These are phyloP conservation scores for Botrytis fabae DNA, from an alignment of 2,329 filamentous ascomycete genomes.

Conservation along the genomic window DNA sequence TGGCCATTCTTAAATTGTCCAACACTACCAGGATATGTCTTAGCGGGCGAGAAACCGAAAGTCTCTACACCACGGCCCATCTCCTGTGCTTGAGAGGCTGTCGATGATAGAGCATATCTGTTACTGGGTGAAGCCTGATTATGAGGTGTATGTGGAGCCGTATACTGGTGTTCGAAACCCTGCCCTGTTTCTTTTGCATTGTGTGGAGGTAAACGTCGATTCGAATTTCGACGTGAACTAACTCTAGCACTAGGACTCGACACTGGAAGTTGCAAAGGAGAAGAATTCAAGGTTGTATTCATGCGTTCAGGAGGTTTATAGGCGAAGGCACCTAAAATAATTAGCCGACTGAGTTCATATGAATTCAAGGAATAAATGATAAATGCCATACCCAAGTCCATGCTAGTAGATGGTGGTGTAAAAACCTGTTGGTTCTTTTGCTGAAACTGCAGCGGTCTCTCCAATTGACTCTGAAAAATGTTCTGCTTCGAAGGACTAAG, in stretches of 20 bases:
- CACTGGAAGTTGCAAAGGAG: constrained; percentile 28
- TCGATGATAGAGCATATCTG: constrained; percentile 3
- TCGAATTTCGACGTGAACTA: constrained; percentile 32
- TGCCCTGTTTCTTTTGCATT: neutral
- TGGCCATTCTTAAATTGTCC: constrained; percentile 5
- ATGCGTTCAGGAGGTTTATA: constrained; percentile 27
- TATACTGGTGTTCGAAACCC: neutral
- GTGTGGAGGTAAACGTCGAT: constrained; percentile 14
- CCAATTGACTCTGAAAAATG: constrained; percentile 27
- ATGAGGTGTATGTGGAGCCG: constrained; percentile 14
- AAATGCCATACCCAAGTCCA: constrained; percentile 28
- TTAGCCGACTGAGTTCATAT: constrained; percentile 26
- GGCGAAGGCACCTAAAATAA: constrained; percentile 29
- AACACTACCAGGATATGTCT: neutral
- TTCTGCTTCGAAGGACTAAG: constrained; percentile 18
- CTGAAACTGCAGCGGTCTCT: constrained; percentile 31
- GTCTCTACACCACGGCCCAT: neutral
- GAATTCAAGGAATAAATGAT: neutral
- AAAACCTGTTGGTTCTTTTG: constrained; percentile 33
- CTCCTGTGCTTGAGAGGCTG: neutral
- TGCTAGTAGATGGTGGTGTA: constrained; percentile 35
- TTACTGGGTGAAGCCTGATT: constrained; percentile 12
- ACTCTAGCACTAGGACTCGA: constrained; percentile 38
- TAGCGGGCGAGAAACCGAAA: neutral
- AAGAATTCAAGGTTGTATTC: constrained; percentile 26